These are phyloP conservation scores for Eucalyptus polyanthemos DNA, from an alignment of 345 rosid genomes.

Conservation along the genomic window DNA sequence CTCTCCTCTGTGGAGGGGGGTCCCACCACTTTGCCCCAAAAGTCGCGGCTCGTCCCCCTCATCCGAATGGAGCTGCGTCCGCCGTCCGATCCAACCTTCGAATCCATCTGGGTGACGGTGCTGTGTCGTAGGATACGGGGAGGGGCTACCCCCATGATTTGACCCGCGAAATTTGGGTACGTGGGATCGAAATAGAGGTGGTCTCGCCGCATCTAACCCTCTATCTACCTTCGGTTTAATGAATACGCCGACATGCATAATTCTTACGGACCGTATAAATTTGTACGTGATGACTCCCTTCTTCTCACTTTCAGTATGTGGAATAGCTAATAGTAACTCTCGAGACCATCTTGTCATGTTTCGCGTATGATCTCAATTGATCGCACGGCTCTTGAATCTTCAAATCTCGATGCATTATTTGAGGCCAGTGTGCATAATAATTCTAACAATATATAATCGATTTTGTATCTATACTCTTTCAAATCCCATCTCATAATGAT, in stretches of 20 bases:
- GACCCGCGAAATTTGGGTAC: neutral
- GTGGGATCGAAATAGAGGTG: neutral
- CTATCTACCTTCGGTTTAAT: neutral
- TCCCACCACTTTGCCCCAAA: neutral
- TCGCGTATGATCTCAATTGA: rapidly evolving
- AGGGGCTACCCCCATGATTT: no score
- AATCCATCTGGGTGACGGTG: neutral
- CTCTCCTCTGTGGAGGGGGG: neutral
- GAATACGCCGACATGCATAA: neutral
- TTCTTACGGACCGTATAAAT: no score
- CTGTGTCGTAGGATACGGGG: no score
- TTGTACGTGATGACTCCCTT: neutral
- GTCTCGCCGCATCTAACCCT: neutral
- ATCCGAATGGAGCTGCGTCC: neutral
- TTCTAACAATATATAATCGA: no score
- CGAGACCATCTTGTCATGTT: rapidly evolving
- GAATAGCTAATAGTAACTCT: neutral
- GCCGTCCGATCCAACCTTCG: neutral
- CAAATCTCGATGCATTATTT: neutral
- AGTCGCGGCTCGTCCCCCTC: neutral
- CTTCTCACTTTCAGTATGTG: neutral
- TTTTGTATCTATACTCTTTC: no score
- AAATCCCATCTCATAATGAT: neutral
- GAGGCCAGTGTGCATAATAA: rapidly evolving
- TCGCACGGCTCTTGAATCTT: neutral